Evolutionary conservation across 768 basidiomycete species (phyloP).

Genomic region (Mycena olivaceomarginata): DNA sequence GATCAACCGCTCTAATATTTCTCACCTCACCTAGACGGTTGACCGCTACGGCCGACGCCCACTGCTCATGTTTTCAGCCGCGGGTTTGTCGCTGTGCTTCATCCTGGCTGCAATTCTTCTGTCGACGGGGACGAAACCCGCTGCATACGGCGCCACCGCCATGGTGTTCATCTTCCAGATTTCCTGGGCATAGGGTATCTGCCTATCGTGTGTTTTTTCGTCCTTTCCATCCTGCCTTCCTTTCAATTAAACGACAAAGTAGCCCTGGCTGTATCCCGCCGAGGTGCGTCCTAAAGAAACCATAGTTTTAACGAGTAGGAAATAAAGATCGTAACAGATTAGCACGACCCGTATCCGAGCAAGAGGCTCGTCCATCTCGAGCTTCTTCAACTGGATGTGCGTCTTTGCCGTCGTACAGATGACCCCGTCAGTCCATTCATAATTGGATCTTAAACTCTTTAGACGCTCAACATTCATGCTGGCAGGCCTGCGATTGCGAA

Average conservation of each 20-base stretch:
- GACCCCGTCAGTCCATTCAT: slow-evolving; percentile 55
- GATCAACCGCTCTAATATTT: not conserved
- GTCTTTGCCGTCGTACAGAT: slow-evolving; percentile 65
- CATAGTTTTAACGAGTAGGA: not conserved
- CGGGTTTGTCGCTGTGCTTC: slow-evolving; percentile 61
- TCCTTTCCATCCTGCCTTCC: not conserved
- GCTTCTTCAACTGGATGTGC: slow-evolving; percentile 59
- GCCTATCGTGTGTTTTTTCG: slow-evolving; percentile 55
- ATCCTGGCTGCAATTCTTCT: slow-evolving; percentile 58
- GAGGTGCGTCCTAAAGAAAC: slow-evolving; percentile 7
- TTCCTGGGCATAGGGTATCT: slow-evolving; percentile 61
- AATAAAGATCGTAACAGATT: slow-evolving; percentile 46
- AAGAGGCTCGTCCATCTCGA: slow-evolving; percentile 57
- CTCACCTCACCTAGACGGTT: slow-evolving; percentile 53
- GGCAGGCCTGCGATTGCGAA: slow-evolving; percentile 56
- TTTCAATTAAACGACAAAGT: not conserved
- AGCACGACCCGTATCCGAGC: slow-evolving; percentile 62
- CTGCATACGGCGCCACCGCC: slow-evolving; percentile 60
- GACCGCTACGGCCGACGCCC: slow-evolving; percentile 62
- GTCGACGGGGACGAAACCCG: slow-evolving; percentile 56
- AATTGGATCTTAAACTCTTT: not conserved
- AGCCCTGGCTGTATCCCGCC: slow-evolving; percentile 34
- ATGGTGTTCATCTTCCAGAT: slow-evolving; percentile 65
- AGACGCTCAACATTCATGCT: no score
- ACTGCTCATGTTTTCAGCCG: slow-evolving; percentile 60